phyloP scores from a whole-genome alignment of 495 filamentous ascomycete species.

The Durotheca rogersii region DNA sequence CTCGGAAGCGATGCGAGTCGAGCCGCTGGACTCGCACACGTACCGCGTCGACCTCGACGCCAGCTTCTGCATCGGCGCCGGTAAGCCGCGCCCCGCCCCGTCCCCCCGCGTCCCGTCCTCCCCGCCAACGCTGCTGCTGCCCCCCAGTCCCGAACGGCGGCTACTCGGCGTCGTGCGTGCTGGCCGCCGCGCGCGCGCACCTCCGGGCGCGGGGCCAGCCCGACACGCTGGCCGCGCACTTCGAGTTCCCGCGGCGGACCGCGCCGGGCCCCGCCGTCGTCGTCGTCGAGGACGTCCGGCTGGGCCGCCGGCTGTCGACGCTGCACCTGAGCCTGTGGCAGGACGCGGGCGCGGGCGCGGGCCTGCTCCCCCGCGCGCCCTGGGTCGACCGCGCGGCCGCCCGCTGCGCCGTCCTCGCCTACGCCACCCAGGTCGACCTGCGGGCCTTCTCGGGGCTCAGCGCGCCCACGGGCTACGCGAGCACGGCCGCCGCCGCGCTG shows the following conservation, averaged over 20 bases:
- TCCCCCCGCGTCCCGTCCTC: neutral
- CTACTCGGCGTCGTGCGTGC: constrained; percentile 64
- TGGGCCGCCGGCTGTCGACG: constrained; percentile 67
- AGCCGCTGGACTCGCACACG: constrained; percentile 57
- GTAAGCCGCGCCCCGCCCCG: constrained; percentile 1
- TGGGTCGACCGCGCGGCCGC: constrained; percentile 33
- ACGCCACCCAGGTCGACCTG: constrained; percentile 67
- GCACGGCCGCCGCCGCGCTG: constrained; percentile 41
- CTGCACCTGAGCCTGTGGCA: constrained; percentile 66
- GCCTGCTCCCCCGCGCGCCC: constrained; percentile 30
- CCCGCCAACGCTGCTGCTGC: too few species aligned
- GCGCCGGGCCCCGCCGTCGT: constrained; percentile 62
- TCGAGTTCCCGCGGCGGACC: constrained; percentile 72
- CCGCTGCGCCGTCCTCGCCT: constrained; percentile 50
- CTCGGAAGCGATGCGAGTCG: constrained; percentile 45
- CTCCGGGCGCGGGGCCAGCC: constrained; percentile 61
- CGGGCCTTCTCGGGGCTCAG: constrained; percentile 58
- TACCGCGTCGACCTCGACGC: constrained; percentile 60
- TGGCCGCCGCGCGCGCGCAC: constrained; percentile 61
- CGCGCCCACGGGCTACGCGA: constrained; percentile 51
- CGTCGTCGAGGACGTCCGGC: constrained; percentile 68
- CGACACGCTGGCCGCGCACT: constrained; percentile 65
- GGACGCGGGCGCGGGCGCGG: too few species aligned
- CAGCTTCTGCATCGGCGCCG: constrained; percentile 69
- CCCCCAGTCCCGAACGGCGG: constrained; percentile 88